phyloP scores from a whole-genome alignment of 805 yeast genomes.

The Nakazawaea peltata region DNA sequence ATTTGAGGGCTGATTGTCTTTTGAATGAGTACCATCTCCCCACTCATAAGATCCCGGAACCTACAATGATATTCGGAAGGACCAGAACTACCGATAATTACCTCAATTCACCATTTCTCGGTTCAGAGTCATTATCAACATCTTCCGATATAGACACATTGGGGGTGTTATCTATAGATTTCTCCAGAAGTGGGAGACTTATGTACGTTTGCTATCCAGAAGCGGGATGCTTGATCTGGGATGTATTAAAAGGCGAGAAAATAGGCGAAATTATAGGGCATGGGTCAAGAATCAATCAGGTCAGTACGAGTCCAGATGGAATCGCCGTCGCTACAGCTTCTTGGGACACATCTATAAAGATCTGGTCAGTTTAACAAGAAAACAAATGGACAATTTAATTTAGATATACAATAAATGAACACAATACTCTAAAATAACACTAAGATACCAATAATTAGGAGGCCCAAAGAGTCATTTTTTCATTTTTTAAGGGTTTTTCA shows the following conservation, averaged over 20 bases:
- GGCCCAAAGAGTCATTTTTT: too few relatives aligned
- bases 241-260: slow-evolving; percentile 53
- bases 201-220: slow-evolving; percentile 73
- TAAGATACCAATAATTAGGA: too few relatives aligned
- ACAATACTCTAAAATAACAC: too few relatives aligned
- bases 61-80: too few relatives aligned
- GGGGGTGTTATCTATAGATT: slow-evolving; percentile 69
- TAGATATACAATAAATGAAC: slow-evolving; percentile 16
- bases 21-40: slow-evolving; percentile 38
- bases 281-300: slow-evolving; percentile 50
- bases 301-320: slow-evolving; percentile 67
- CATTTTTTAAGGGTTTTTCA: too few relatives aligned
- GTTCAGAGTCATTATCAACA: too few relatives aligned
- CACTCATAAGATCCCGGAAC: too few relatives aligned
- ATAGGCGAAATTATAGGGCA: slow-evolving; percentile 58
- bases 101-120: too few relatives aligned
- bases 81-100: too few relatives aligned
- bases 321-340: slow-evolving; percentile 70
- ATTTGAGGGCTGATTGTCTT: slow-evolving; percentile 69
- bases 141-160: slow-evolving; percentile 40
- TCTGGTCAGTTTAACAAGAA: slow-evolving; percentile 42
- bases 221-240: slow-evolving; percentile 73
- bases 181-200: slow-evolving; percentile 66
- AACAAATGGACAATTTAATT: background rate
- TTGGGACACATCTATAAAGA: slow-evolving; percentile 67